Conservation (phyloP, 208 protist genomes). For the Naegleria lovaniensis region DNA sequence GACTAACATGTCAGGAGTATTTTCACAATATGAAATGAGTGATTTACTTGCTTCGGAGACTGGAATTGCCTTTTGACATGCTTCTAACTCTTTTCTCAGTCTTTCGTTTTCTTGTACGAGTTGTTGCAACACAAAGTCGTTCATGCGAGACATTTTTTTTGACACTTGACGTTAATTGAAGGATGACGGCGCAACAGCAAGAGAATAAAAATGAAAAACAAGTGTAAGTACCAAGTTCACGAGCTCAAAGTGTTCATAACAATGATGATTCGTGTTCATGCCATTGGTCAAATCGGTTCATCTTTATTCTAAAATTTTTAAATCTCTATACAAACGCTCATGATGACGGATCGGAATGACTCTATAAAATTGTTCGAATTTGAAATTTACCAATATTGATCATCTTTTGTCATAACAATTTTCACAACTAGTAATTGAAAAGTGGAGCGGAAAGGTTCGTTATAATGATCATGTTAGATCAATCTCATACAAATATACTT, state of each 20-base stretch:
- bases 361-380: too few species aligned
- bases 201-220: not conserved
- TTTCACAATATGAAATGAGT: not conserved
- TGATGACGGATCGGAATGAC: too few species aligned
- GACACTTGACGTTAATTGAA: not conserved
- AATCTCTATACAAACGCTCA: too few species aligned
- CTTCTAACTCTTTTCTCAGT: conserved; percentile 16
- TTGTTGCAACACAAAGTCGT: not conserved
- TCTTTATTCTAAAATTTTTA: too few species aligned
- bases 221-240: not conserved
- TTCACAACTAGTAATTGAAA: not conserved
- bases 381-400: not conserved
- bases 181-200: too few species aligned
- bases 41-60: not conserved
- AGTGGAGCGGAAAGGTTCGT: not conserved
- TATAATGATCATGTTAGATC: too few species aligned
- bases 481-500: too few species aligned
- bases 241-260: too few species aligned
- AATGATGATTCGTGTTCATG: too few species aligned
- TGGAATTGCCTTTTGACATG: not conserved
- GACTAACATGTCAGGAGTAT: not conserved
- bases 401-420: too few species aligned
- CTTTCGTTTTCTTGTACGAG: conserved; percentile 9
- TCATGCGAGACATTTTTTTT: conserved; percentile 18
- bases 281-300: too few species aligned